Evolutionary conservation across 148 eudicot genomes (phyloP), one percentile per base, ranked within the genome.

Genomic region (Euryodendron excelsum): DNA sequence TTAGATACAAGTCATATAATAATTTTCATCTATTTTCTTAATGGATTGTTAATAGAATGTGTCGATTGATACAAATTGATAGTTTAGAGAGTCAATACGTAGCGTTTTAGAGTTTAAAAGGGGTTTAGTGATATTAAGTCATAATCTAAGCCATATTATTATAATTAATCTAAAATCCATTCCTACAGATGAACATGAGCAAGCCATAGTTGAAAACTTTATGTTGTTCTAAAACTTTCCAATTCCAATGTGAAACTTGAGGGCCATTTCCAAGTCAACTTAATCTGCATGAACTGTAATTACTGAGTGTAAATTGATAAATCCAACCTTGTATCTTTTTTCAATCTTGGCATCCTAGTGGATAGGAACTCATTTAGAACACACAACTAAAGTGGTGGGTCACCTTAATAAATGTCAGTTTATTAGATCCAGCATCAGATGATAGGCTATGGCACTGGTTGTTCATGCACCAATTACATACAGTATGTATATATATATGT

Each of bases 321-420:
- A n/a, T n/a, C n/a, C n/a, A n/a, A n/a, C n/a, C n/a, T n/a, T n/a
- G n/a, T n/a, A n/a, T n/a, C n/a, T 56, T 12, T 10, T 63, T 63
- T 30, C 67, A n/a, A 36, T 36, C 10, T 18, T 34, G 14, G 48
- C 17, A 66, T 37, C 44, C 70, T 36, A 21, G 70, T 37, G 47
- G 70, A 20, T 66, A 48, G 71, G 71, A 67, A 67, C 71, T 67
- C 71, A 67, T 44, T n/a, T 44, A n/a, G 50, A 39, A 67, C 48
- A 67, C 10, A 10, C 47, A 21, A 0, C 47, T 64, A 21, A 39
- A 39, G 48, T 39, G 71, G 71, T n/a, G 71, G 70, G 71, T 67
- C 28, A 21, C 48, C 21, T 21, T 21, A 39, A 39, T 67, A n/a
- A 0, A 10, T 37, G 23, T 8, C 31, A 39, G 6, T 9, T 1